Evolutionary conservation across 805 yeast genomes (phyloP).

Genomic region (Saitoella complicata): DNA sequence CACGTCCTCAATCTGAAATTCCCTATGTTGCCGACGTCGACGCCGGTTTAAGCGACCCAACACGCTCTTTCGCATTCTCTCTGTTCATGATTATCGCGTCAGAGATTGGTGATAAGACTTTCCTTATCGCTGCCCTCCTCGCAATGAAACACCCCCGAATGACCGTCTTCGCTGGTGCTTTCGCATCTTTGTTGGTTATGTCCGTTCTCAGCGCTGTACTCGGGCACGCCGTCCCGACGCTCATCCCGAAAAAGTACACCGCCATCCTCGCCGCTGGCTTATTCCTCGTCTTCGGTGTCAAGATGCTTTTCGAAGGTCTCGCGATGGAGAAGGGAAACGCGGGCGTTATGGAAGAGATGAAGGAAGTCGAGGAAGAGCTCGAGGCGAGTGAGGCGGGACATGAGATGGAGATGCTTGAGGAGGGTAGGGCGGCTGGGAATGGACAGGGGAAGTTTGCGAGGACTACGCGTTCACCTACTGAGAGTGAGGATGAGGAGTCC

Average conservation of each 20-base stretch:
- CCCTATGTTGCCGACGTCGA: too few species aligned
- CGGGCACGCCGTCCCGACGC: constrained; percentile 78
- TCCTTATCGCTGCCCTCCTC: constrained; percentile 91
- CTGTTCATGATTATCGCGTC: constrained; percentile 84
- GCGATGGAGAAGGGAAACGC: constrained; percentile 55
- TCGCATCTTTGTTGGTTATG: constrained; percentile 74
- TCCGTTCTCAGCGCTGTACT: constrained; percentile 77
- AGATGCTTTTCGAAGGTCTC: constrained; percentile 60
- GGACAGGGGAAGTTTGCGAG: not conserved
- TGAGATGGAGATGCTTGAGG: constrained; percentile 39
- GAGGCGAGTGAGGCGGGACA: constrained; percentile 39
- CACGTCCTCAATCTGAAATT: too few species aligned
- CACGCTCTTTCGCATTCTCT: constrained; percentile 44
- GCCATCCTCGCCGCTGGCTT: constrained; percentile 66
- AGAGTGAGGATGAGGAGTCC: not conserved
- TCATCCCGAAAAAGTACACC: constrained; percentile 66
- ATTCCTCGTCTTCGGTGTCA: constrained; percentile 65
- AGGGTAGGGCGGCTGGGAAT: constrained; percentile 24
- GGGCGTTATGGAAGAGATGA: constrained; percentile 89
- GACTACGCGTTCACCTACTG: not conserved
- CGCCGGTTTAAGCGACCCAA: too few species aligned
- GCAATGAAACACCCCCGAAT: constrained; percentile 83
- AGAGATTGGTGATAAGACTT: constrained; percentile 95
- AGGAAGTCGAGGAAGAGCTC: constrained; percentile 91
- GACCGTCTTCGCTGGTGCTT: constrained; percentile 80